phyloP scores from a whole-genome alignment of 2,329 filamentous ascomycete genomes.

The Clonostachys byssicola region DNA sequence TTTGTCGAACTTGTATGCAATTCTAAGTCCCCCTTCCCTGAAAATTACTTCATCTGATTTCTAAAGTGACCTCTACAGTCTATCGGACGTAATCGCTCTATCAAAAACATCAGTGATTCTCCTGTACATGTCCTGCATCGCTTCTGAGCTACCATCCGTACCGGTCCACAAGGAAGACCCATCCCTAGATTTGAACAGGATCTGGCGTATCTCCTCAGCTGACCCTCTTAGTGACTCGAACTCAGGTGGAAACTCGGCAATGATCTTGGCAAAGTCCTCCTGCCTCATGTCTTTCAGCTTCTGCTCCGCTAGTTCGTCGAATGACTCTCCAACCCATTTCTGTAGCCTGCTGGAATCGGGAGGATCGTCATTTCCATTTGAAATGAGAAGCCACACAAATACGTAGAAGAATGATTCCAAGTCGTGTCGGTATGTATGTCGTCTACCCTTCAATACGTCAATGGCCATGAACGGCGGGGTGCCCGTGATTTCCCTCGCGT shows the following conservation, averaged over 20 bases:
- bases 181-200: neutral
- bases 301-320: neutral
- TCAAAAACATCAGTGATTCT: too few species aligned
- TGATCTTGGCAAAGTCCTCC: neutral
- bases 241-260: neutral
- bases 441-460: neutral
- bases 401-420: neutral
- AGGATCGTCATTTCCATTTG: neutral
- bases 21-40: too few species aligned
- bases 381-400: neutral
- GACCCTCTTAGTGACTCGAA: neutral
- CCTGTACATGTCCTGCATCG: too few species aligned
- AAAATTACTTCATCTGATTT: too few species aligned
- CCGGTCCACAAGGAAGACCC: too few species aligned
- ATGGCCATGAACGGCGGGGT: neutral
- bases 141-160: too few species aligned
- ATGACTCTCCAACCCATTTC: neutral
- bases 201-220: neutral
- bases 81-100: too few species aligned
- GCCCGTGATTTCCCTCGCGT: slow-evolving; percentile 2
- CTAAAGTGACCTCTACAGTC: too few species aligned
- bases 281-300: neutral
- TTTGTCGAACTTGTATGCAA: too few species aligned
- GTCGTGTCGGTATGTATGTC: neutral
- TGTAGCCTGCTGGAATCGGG: neutral